Evolutionary conservation across 2,329 filamentous ascomycete species (phyloP), one percentile per base, ranked within the genome.

Genomic region (Diaporthe longicolla): DNA sequence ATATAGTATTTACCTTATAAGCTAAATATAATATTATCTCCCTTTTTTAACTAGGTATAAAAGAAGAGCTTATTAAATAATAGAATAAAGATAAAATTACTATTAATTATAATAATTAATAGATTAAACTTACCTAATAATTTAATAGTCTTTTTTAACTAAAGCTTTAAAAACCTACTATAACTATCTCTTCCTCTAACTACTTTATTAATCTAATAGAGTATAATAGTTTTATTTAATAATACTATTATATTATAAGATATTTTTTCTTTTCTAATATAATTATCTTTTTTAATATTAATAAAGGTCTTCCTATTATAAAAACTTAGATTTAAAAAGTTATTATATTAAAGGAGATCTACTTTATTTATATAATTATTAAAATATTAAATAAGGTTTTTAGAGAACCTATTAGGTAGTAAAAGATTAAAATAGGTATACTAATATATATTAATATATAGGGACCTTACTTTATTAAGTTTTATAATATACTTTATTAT

Each of bases 21-120:
- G 40, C 10, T 57, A 57, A 57, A n/a, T 57, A 35, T 35, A 57
- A 57, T 57, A 57, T 57, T 57, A 43, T 43, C 13, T 43, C 40
- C 17, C 17, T 57, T 6, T 57, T 4, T 35, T 35, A 57, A 4
- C 8, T 57, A 32, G 19, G 9, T 57, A 57, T 57, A 57, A 57
- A 57, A 21, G 7, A 3, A 19, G 32, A 8, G 10, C 17, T 57
- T 35, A 10, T 10, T 10, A 21, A 4, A 21, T 57, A 57, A 2
- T 57, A 21, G 4, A 11, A 57, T 57, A 57, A 3, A 11, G 19
- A 57, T 57, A 57, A 35, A 19, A 57, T 57, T 57, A 35, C 17
- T 57, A 57, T 57, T 57, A 57, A 57, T 19, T 57, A 57, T 57
- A 57, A 57, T 35, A n/a, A 4, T 21, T 57, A 57, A 35, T 21